A percentile compares a stretch with the other conserved stretches of the same genome.
These are phyloP conservation scores for Setaria viridis DNA, from an alignment of 202 grass and related monocot genomes.

Conservation along the genomic window DNA sequence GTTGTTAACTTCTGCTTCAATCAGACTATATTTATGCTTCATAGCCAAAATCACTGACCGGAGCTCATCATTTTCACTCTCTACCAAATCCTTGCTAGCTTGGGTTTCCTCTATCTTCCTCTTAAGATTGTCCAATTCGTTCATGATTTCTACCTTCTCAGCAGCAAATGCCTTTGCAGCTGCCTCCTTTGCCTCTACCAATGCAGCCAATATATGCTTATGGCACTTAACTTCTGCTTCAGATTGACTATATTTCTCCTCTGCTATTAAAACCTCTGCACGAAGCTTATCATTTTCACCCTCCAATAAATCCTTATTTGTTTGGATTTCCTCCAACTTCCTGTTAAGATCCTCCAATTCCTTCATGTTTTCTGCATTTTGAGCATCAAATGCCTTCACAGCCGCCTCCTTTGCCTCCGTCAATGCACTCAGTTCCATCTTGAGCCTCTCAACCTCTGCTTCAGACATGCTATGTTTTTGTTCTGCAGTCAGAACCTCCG, in stretches of 20 bases:
- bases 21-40: neutral
- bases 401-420: neutral
- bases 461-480: neutral
- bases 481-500: constrained; percentile 19
- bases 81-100: constrained; percentile 12
- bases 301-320: constrained; percentile 32
- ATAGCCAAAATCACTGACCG: neutral
- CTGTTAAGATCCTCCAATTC: neutral
- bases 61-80: constrained; percentile 34
- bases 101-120: neutral
- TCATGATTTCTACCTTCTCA: constrained; percentile 12
- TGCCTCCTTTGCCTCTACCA: neutral
- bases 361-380: neutral
- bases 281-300: constrained; percentile 24
- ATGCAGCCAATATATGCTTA: neutral
- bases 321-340: constrained; percentile 1
- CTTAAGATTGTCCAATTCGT: neutral
- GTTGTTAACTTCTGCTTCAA: neutral
- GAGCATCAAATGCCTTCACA: neutral
- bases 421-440: neutral
- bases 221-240: constrained; percentile 17
- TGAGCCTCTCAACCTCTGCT: constrained; percentile 32
- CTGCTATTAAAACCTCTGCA: neutral
- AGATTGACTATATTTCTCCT: constrained; percentile 17
- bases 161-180: neutral